Percentiles rank a stretch among this genome's conserved stretches.
phyloP scores from a whole-genome alignment of 2,329 filamentous ascomycete species.

The Neoascochyta sp. region DNA sequence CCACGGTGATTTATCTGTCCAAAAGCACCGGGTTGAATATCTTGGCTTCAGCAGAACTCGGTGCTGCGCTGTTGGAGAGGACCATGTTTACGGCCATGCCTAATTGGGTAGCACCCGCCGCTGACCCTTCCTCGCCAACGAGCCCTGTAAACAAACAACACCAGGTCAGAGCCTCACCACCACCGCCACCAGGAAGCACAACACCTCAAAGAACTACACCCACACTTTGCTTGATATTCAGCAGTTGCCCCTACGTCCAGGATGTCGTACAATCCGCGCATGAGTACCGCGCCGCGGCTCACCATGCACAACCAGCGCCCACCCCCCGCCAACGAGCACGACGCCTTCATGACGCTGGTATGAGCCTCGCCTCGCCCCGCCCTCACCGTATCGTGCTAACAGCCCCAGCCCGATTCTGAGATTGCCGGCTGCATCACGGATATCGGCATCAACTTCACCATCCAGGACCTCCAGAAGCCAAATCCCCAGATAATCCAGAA shows the following conservation, averaged over 20 bases:
- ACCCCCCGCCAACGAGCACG: slow-evolving; percentile 43
- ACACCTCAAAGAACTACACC: slow-evolving; percentile 2
- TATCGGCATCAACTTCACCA: slow-evolving; percentile 84
- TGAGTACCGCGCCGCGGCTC: slow-evolving; percentile 48
- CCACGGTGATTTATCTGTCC: no score
- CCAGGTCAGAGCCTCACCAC: slow-evolving; percentile 4
- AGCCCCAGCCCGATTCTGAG: slow-evolving; percentile 61
- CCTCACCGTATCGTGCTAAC: slow-evolving; percentile 12
- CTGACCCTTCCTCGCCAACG: slow-evolving; percentile 8
- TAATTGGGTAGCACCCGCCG: no score
- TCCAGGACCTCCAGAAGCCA: slow-evolving; percentile 86
- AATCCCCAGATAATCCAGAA: slow-evolving; percentile 93
- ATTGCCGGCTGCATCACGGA: slow-evolving; percentile 97
- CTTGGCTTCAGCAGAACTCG: no score
- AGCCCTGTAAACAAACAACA: slow-evolving; percentile 15
- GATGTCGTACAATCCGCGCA: slow-evolving; percentile 51
- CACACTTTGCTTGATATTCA: no score
- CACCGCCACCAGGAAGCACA: slow-evolving; percentile 2
- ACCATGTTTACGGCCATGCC: no score
- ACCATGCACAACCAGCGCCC: slow-evolving; percentile 41
- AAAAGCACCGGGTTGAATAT: no score
- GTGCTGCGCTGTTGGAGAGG: no score
- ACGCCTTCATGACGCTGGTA: slow-evolving; percentile 52
- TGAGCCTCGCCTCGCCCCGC: slow-evolving; percentile 5
- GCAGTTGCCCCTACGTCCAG: no score